phyloP scores from a whole-genome alignment of 1,139 yeast genomes.

The Hanseniaspora gamundiae region DNA sequence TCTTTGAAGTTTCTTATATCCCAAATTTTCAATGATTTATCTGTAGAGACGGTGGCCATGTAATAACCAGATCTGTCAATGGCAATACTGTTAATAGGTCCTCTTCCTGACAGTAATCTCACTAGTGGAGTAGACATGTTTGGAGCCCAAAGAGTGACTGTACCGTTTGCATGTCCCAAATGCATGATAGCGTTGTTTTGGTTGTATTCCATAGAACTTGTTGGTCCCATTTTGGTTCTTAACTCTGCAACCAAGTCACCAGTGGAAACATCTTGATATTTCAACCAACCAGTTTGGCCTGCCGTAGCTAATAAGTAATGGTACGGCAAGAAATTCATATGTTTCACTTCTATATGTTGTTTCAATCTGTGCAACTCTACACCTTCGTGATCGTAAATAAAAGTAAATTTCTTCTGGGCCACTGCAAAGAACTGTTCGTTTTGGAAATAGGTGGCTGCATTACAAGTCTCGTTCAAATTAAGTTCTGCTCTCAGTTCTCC shows the following conservation, averaged over 20 bases:
- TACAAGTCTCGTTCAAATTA: slow-evolving; percentile 75
- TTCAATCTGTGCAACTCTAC: slow-evolving; percentile 83
- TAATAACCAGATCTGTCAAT: slow-evolving; percentile 86
- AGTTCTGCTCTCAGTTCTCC: slow-evolving; percentile 75
- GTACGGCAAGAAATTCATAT: slow-evolving; percentile 81
- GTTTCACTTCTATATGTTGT: slow-evolving; percentile 77
- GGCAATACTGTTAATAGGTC: slow-evolving; percentile 79
- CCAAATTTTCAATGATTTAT: slow-evolving; percentile 80
- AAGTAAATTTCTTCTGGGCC: slow-evolving; percentile 92
- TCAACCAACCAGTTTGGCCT: slow-evolving; percentile 77
- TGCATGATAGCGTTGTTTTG: slow-evolving; percentile 95
- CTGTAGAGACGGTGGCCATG: slow-evolving; percentile 91
- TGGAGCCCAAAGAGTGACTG: slow-evolving; percentile 91
- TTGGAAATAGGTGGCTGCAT: slow-evolving; percentile 82
- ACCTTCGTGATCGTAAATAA: slow-evolving; percentile 84
- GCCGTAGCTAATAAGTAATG: slow-evolving; percentile 82
- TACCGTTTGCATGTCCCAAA: slow-evolving; percentile 88
- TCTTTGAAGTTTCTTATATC: slow-evolving; percentile 78
- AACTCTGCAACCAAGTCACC: slow-evolving; percentile 77
- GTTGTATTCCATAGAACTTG: slow-evolving; percentile 77
- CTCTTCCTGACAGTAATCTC: slow-evolving; percentile 67
- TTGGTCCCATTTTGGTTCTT: slow-evolving; percentile 83
- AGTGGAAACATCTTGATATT: slow-evolving; percentile 92
- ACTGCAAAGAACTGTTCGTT: slow-evolving; percentile 91
- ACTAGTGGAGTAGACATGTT: slow-evolving; percentile 77